phyloP scores from a whole-genome alignment of 2,329 filamentous ascomycete genomes.

The Aspergillus sp. region DNA sequence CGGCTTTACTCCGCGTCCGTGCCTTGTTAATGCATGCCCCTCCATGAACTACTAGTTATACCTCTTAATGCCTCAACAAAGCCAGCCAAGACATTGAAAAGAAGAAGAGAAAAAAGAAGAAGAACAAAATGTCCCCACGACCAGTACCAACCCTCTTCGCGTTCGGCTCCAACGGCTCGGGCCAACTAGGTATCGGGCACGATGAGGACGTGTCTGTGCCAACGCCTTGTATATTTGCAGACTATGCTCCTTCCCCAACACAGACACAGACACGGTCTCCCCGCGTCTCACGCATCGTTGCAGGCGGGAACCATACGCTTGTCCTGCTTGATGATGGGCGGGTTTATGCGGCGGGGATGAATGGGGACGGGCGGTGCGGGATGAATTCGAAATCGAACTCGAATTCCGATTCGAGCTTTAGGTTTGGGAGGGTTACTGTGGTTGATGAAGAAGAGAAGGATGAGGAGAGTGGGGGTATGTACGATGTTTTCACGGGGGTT shows the following conservation, averaged over 20 bases:
- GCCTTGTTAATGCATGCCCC: no score
- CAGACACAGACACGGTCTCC: no score
- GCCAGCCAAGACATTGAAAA: not conserved
- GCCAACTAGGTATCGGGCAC: constrained; percentile 71
- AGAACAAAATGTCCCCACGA: not conserved
- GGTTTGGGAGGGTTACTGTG: constrained; percentile 30
- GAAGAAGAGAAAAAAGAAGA: not conserved
- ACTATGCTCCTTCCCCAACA: not conserved
- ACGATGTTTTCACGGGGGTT: constrained; percentile 46
- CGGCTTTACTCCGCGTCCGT: no score
- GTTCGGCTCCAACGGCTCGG: constrained; percentile 74
- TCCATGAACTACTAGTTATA: no score
- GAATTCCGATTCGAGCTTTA: constrained; percentile 10
- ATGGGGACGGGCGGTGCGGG: constrained; percentile 48
- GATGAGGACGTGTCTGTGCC: constrained; percentile 69
- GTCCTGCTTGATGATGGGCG: constrained; percentile 61
- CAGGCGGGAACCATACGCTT: constrained; percentile 87
- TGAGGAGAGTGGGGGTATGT: not conserved
- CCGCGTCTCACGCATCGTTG: constrained; percentile 40
- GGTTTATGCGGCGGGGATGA: constrained; percentile 67
- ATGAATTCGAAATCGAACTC: not conserved
- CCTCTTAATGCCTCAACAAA: no score
- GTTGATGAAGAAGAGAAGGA: not conserved
- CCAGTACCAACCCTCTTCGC: constrained; percentile 52
- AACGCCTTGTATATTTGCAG: constrained; percentile 59